A percentile compares a stretch with the other conserved stretches of the same genome.
These are phyloP conservation scores for Kodamaea sp. DNA, from an alignment of 1,139 yeast genomes.

Conservation along the genomic window DNA sequence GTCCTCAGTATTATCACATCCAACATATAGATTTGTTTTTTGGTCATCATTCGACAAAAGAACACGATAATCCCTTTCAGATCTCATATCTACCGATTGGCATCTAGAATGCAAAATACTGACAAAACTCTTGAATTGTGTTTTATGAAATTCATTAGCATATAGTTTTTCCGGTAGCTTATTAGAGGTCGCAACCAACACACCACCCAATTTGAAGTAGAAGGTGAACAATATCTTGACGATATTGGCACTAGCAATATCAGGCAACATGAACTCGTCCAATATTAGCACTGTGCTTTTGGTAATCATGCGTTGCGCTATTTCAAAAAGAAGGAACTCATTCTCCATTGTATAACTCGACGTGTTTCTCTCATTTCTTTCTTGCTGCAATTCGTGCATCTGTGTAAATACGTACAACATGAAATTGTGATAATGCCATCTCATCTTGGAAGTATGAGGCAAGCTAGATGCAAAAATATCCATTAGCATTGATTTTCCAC, in stretches of 20 bases:
- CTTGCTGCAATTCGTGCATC: conserved; percentile 53
- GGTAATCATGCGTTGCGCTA: conserved; percentile 62
- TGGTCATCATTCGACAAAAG: conserved; percentile 22
- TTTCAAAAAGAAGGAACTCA: conserved; percentile 61
- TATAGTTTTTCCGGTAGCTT: conserved; percentile 68
- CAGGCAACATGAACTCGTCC: conserved; percentile 76
- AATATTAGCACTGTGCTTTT: conserved; percentile 58
- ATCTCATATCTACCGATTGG: conserved; percentile 59
- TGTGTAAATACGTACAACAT: conserved; percentile 65
- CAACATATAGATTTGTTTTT: conserved; percentile 37
- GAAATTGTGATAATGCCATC: conserved; percentile 72
- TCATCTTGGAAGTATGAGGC: conserved; percentile 60
- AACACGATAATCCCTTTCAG: conserved; percentile 55
- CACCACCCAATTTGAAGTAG: conserved; percentile 71
- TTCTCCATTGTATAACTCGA: conserved; percentile 45
- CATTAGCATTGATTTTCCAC: conserved; percentile 73
- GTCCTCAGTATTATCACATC: conserved; percentile 23
- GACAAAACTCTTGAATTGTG: conserved; percentile 55
- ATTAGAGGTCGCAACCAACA: conserved; percentile 68
- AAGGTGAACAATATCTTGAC: conserved; percentile 61
- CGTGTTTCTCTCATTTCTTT: conserved; percentile 11
- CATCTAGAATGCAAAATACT: conserved; percentile 59
- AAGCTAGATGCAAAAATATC: conserved; percentile 65
- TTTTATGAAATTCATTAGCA: conserved; percentile 58
- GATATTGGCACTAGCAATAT: conserved; percentile 67